Evolutionary conservation across 2,329 filamentous ascomycete species (phyloP).

Genomic region (Penicillium sp.): DNA sequence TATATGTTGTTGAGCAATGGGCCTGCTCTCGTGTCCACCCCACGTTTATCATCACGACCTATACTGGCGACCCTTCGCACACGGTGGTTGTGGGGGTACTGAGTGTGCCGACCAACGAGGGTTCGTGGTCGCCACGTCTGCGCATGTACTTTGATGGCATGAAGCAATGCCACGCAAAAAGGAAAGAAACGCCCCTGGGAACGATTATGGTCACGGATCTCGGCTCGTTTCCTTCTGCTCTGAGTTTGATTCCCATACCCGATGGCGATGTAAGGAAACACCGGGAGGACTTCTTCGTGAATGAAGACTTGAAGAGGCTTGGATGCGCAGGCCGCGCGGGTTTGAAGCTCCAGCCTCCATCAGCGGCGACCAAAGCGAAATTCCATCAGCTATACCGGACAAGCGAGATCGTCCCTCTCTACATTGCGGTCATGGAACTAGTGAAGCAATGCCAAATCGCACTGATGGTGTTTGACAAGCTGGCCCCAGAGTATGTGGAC

Average conservation of each 20-base stretch:
- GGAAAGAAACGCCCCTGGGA: slow-evolving; percentile 76
- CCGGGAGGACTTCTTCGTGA: slow-evolving; percentile 82
- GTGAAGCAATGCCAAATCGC: slow-evolving; percentile 90
- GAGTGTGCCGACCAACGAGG: slow-evolving; percentile 75
- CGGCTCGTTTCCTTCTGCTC: slow-evolving; percentile 81
- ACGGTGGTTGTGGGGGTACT: slow-evolving; percentile 75
- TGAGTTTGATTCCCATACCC: slow-evolving; percentile 88
- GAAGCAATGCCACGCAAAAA: slow-evolving; percentile 77
- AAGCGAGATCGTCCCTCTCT: slow-evolving; percentile 74
- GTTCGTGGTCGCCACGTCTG: slow-evolving; percentile 72
- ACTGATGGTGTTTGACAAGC: slow-evolving; percentile 78
- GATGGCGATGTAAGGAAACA: slow-evolving; percentile 79
- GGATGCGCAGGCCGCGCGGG: slow-evolving; percentile 88
- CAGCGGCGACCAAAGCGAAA: slow-evolving; percentile 78
- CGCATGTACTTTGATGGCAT: slow-evolving; percentile 82
- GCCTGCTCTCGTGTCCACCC: slow-evolving; percentile 86
- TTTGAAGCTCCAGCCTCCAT: slow-evolving; percentile 73
- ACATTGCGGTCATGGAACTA: slow-evolving; percentile 76
- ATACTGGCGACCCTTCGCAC: slow-evolving; percentile 80
- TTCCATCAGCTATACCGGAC: slow-evolving; percentile 88
- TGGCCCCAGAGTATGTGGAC: slow-evolving; percentile 85
- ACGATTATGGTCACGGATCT: slow-evolving; percentile 92
- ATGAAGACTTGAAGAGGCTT: slow-evolving; percentile 86
- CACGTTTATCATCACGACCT: slow-evolving; percentile 87
- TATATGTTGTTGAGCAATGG: slow-evolving; percentile 97